phyloP scores from a whole-genome alignment of 805 yeast genomes.

The Pichia deserticola region DNA sequence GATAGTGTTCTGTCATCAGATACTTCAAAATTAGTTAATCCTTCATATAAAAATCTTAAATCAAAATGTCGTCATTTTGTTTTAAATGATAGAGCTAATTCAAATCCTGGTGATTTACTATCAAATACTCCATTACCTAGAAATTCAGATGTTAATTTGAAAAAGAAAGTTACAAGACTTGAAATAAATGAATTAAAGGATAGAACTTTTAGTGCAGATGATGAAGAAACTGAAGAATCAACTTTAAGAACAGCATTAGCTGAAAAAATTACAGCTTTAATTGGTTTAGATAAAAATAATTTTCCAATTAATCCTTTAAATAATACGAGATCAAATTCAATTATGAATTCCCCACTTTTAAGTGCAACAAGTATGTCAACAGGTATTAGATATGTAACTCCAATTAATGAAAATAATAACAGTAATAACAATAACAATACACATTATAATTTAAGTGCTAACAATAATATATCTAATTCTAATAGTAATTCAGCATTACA shows the following conservation, averaged over 20 bases:
- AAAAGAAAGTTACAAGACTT: not conserved
- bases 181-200: slow-evolving; percentile 25
- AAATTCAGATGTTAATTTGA: slow-evolving; percentile 9
- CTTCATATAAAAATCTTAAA: not conserved
- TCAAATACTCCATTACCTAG: slow-evolving; percentile 63
- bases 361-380: slow-evolving; percentile 16
- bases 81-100: slow-evolving; percentile 45
- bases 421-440: no score
- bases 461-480: not conserved
- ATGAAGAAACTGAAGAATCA: slow-evolving; percentile 67
- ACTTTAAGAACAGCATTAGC: slow-evolving; percentile 56
- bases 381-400: slow-evolving; percentile 9
- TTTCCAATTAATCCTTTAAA: slow-evolving; percentile 3
- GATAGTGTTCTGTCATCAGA: slow-evolving; percentile 13
- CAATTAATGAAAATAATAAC: not conserved
- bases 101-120: slow-evolving; percentile 79
- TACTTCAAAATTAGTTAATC: not conserved
- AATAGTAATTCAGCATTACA: no score
- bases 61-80: slow-evolving; percentile 39
- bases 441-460: no score
- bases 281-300: slow-evolving; percentile 49
- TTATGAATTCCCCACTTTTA: slow-evolving; percentile 15
- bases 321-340: not conserved
- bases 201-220: slow-evolving; percentile 41
- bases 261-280: slow-evolving; percentile 59